Conservation (phyloP, 257 asterid genomes). For the Buddleja alternifolia region DNA sequence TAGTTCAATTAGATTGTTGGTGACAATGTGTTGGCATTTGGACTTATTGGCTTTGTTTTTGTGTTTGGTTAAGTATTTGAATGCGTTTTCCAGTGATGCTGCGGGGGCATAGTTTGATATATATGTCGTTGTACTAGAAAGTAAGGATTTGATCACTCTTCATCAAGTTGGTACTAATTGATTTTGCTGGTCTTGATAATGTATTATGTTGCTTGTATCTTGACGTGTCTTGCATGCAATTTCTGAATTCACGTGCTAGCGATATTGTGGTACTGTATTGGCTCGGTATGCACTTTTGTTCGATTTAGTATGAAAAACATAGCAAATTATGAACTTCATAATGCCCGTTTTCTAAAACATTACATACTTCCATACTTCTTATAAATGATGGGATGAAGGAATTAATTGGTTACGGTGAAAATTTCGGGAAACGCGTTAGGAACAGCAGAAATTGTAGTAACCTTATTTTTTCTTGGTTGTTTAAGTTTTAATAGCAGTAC, state of each 20-base stretch:
- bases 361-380: not conserved
- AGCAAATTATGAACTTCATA: not conserved
- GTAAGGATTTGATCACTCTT: not conserved
- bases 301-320: not conserved
- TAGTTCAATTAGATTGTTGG: not conserved
- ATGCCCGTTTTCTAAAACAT: not conserved
- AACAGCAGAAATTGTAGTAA: not conserved
- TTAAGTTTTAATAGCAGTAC: not conserved
- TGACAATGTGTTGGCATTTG: not conserved
- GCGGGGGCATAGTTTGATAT: no score
- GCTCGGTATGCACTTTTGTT: slow-evolving; percentile 9
- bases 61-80: not conserved
- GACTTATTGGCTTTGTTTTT: not conserved
- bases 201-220: not conserved
- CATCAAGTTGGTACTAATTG: slow-evolving; percentile 17
- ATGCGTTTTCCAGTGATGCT: no score
- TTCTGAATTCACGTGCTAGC: not conserved
- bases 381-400: not conserved
- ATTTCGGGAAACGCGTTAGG: not conserved
- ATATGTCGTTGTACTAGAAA: not conserved
- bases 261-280: not conserved
- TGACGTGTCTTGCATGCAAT: not conserved
- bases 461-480: not conserved
- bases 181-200: slow-evolving; percentile 19
- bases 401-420: not conserved